Base-by-base conservation (phyloP, 2,329 filamentous ascomycete genomes). In the Westerdykella sp. region DNA sequence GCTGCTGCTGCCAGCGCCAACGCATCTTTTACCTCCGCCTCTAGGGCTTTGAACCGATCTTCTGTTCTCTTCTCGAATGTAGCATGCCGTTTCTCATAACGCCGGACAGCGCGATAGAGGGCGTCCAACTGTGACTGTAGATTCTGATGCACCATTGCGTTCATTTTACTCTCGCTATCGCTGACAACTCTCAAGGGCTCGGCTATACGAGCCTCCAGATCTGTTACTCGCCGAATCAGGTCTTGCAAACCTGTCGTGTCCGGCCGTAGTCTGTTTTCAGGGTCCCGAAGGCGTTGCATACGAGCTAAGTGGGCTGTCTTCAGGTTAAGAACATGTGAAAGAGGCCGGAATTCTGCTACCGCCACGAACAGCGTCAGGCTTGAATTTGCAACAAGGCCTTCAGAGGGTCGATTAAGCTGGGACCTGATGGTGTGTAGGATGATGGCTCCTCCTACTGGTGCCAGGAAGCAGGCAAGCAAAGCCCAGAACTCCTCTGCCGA, bases 341-440 rank as follows among this genome's bases (percentile, higher is more conserved):
- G 71, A 0, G 91, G 91, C 3, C 87, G 83, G 22, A 96, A 73
- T 67, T 97, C 91, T 3, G 91, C 86, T 1, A 85, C 87, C 14
- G 95, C 76, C 2, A 95, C 73, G 65, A 96, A 97, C 41, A 97
- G 87, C 11, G 84, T 89, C 42, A 97, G 74, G 65, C 96, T 96
- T 69, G 91, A 94, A 65, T 95, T 87, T 4, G 88, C 95, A 6
- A 97, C 84, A 10, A 97, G 73, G 1, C 87, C 87, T 63, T 94
- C 89, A 0, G 88, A 89, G 0, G 86, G 87, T 2, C 86, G 77
- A 18, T 85, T 90, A 14, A 97, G 78, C 56, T 91, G 87, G 7
- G 77, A 78, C 40, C 91, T 81, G 45, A 96, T 85, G 15, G 80
- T 73, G 61, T 96, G 90, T 10, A 97, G 74, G 32, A 96, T 72